phyloP scores from a whole-genome alignment of 805 yeast species.

The Yarrowia keelungensis region DNA sequence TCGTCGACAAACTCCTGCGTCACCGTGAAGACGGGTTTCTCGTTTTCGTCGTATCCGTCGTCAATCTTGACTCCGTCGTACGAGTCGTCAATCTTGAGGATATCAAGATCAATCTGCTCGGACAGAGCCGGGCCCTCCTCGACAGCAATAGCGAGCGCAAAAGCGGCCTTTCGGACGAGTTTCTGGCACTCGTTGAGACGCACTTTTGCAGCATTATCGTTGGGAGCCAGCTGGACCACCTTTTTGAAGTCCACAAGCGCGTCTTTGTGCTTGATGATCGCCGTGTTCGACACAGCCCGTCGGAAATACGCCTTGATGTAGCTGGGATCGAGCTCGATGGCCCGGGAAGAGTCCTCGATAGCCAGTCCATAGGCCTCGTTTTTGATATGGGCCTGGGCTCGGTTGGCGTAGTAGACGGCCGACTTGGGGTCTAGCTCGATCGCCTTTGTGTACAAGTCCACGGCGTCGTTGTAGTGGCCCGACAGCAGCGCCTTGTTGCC shows the following conservation, averaged over 20 bases:
- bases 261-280: slow-evolving; percentile 74
- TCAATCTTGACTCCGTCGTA: slow-evolving; percentile 67
- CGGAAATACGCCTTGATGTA: slow-evolving; percentile 86
- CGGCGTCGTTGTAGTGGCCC: slow-evolving; percentile 67
- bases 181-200: slow-evolving; percentile 68
- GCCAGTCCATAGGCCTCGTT: slow-evolving; percentile 88
- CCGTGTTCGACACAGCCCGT: slow-evolving; percentile 80
- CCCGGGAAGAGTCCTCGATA: slow-evolving; percentile 73
- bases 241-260: slow-evolving; percentile 72
- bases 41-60: slow-evolving; percentile 51
- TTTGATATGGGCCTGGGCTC: slow-evolving; percentile 89
- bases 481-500: slow-evolving; percentile 74
- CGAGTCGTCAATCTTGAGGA: slow-evolving; percentile 58
- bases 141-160: slow-evolving; percentile 84
- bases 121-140: slow-evolving; percentile 64
- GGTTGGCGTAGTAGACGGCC: slow-evolving; percentile 77
- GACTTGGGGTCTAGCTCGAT: slow-evolving; percentile 64
- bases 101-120: slow-evolving; percentile 48
- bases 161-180: slow-evolving; percentile 74
- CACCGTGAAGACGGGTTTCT: slow-evolving; percentile 54
- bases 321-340: slow-evolving; percentile 69
- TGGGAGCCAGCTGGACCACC: slow-evolving; percentile 68
- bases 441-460: slow-evolving; percentile 72
- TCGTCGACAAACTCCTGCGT: slow-evolving; percentile 62
- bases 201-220: slow-evolving; percentile 69